These are phyloP conservation scores for Chenopodium suecicum DNA, from an alignment of 148 eudicot species.

Conservation along the genomic window DNA sequence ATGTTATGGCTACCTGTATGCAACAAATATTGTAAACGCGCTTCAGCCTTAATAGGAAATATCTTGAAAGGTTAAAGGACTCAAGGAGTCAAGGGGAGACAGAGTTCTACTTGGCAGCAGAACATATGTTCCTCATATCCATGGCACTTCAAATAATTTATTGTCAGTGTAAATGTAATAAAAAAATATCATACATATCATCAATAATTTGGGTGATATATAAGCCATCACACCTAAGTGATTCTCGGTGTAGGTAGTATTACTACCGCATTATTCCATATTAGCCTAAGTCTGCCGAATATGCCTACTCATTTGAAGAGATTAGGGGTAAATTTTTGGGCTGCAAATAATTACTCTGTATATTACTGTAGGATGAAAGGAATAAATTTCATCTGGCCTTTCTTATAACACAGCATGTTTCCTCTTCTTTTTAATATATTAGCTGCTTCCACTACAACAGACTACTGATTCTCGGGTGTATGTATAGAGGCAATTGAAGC, in stretches of 20 bases:
- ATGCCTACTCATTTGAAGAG: not conserved
- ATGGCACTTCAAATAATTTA: not conserved
- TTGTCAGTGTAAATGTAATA: not conserved
- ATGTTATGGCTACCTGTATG: conserved; percentile 57
- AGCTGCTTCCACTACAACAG: no score
- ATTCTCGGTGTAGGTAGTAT: not conserved
- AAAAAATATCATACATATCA: no score
- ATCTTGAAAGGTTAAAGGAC: not conserved
- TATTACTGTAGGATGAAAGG: no score
- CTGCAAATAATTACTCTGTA: no score
- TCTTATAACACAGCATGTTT: no score
- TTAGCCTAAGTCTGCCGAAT: not conserved
- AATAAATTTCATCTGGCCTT: no score
- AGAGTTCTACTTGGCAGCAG: not conserved
- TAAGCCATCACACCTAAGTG: no score
- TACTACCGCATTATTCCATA: not conserved
- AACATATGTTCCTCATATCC: not conserved
- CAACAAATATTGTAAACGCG: not conserved
- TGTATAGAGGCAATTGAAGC: no score
- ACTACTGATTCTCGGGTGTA: no score
- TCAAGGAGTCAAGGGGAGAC: not conserved
- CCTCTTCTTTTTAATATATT: no score
- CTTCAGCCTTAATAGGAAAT: not conserved
- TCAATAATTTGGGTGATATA: no score
- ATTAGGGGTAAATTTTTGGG: no score